Evolutionary conservation across 2,329 filamentous ascomycete species (phyloP), one percentile per base, ranked within the genome.

Genomic region (Penicillium sp.): DNA sequence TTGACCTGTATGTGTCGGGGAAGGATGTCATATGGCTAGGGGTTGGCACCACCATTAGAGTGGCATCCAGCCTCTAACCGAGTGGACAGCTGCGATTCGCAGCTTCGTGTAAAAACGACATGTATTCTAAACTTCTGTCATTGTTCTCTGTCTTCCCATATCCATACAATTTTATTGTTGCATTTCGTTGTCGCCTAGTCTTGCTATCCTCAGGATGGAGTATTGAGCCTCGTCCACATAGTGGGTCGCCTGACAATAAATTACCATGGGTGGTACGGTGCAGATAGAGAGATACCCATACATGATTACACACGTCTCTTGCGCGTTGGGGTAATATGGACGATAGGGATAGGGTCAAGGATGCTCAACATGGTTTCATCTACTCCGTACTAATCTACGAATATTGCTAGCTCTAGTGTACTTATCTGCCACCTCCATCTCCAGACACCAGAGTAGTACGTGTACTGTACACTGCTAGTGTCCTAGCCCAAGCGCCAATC

Each of bases 121-220:
- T 68, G 66, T 68, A 68, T 64, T 68, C 57, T 67, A 66, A 59
- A 51, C 41, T 33, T 24, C n/a, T 64, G 64, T 60, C 63, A 64
- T 64, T 62, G 54, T 63, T 61, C 52, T 46, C 59, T 59, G 57
- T 65, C 60, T 60, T 60, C 41, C 31, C 59, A 58, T 50, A 50
- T 55, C 36, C 40, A 62, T 60, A 56, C 43, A 50, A 54, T 41
- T 46, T 53, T 14, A 27, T 44, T 55, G 27, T 59, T 33, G 13
- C n/a, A 14, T 22, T 50, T 50, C n/a, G 36, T 35, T 36, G 24
- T 46, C 14, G 22, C 22, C 22, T 19, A 13, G 14, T 14, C 22
- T 22, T 18, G 14, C 13, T 33, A 49, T 35, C 44, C 44, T 33
- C 44, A 6, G 40, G 6, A n/a, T 14, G 36, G 16, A 46, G 43